Evolutionary conservation across 495 filamentous ascomycete species (phyloP), one percentile per base, ranked within the genome.

Genomic region (Penicillium crystallinum): DNA sequence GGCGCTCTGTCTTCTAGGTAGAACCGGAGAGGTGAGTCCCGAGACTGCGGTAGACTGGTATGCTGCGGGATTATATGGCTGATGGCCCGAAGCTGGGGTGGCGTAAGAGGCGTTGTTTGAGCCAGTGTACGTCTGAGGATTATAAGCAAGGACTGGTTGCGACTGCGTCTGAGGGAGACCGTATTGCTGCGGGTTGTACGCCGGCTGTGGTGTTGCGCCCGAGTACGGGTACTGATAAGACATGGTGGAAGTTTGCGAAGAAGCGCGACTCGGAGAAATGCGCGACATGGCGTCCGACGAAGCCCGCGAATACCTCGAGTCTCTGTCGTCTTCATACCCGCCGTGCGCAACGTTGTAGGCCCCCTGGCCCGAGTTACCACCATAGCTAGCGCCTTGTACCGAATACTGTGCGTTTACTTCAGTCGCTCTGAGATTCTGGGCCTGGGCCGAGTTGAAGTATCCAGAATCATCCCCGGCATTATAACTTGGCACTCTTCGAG

Each of bases 171-270:
- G 80, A 3, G 86, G 78, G 8, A 81, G 73, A 39, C 77, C 81
- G 65, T 90, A 97, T 46, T 86, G 73, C 66, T 91, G 89, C 2
- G 91, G 91, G 57, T 96, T 95, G 68, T 96, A 96, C 1, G 81
- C 71, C 12, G 76, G 66, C 41, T 81, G 83, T 15, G 71, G 73
- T 27, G 79, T 55, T 37, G 63, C 43, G 49, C 63, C 67, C 54
- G 77, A 69, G 46, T 81, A 74, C 48, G 85, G 82, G 52, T 86
- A 85, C 47, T 83, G 79, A 63, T 85, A 87, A 54, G 82, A 73
- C 54, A 78, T 71, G 18, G 75, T 68, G 33, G 73, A 67, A 52
- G 65, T 58, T 39, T 74, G 71, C 14, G 75, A 77, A 27, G 70
- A 64, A 41, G 73, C 62, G 51, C 72, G 65, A 58, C 61, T 68